A percentile compares a stretch with the other conserved stretches of the same genome.
phyloP scores from a whole-genome alignment of 371 early-diverging fungal genomes.

The Mucor lusitanicus region DNA sequence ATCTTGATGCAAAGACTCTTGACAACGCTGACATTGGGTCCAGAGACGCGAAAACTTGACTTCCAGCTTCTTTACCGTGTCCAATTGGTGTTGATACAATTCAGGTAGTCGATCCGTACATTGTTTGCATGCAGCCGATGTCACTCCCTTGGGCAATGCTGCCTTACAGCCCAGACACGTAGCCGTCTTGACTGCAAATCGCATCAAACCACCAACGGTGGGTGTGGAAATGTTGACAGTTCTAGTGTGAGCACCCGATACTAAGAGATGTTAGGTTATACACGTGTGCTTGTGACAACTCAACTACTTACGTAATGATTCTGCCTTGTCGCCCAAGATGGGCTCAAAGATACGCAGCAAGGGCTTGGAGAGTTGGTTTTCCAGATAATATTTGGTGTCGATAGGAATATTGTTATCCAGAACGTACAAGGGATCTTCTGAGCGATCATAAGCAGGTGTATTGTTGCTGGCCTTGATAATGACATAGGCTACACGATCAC shows the following conservation, averaged over 20 bases:
- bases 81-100: conserved; percentile 74
- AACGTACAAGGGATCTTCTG: conserved; percentile 99
- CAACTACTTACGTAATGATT: conserved; percentile 76
- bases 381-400: conserved; percentile 98
- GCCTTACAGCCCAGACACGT: conserved; percentile 96
- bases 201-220: conserved; percentile 90
- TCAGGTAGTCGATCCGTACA: conserved; percentile 76
- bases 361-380: conserved; percentile 98
- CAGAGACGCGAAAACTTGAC: conserved; percentile 88
- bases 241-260: conserved; percentile 93
- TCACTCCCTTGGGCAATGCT: conserved; percentile 78
- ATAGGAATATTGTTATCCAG: conserved; percentile 99
- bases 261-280: conserved; percentile 25
- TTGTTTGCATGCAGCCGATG: conserved; percentile 78
- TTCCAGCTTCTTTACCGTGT: conserved; percentile 72
- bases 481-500: conserved; percentile 99
- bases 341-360: conserved; percentile 98
- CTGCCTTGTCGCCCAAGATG: conserved; percentile 91
- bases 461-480: conserved; percentile 92
- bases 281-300: neutral
- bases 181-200: conserved; percentile 89
- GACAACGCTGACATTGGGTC: conserved; percentile 99
- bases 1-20: conserved; percentile 95
- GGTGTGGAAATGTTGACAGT: conserved; percentile 87
- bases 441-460: conserved; percentile 95